Evolutionary conservation across 1,284 basidiomycete species (phyloP), one percentile per base, ranked within the genome.

Genomic region (Cutaneotrichosporon dermatis): DNA sequence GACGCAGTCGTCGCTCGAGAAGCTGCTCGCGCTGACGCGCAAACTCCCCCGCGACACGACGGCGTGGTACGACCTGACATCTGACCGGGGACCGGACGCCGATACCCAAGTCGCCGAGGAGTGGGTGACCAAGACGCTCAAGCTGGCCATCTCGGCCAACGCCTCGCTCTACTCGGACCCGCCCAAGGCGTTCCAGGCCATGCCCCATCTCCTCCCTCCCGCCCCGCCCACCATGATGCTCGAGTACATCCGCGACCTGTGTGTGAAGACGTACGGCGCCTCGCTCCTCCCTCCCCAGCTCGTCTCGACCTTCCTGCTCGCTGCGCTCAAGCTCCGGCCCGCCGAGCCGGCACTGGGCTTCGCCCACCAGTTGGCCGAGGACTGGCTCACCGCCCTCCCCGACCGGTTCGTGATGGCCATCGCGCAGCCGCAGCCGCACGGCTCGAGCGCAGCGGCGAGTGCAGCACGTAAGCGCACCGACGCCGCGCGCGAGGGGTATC

Each of bases 61-160:
- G 36, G 50, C 51, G 12, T 63, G 65, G 69, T 67, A 65, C 36
- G 64, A 66, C 53, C 54, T 64, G 4, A 36, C 25, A 16, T 35
- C 48, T 5, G 51, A 36, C 13, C 12, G 16, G n/a, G 15, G 2
- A 12, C 49, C 48, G 4, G 15, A 13, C 12, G 36, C 42, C 12
- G 55, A 42, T 25, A 44, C 41, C 34, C 13, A 13, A 13, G 42
- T 49, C 10, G 53, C 54, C 35, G 54, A 62, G 42, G 71, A 72
- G 54, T 75, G 72, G 72, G 52, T 68, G 41, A 68, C 69, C 62
- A 75, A 75, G 63, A 68, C 66, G 12, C 63, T 75, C 60, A 76
- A 75, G 59, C 64, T 76, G 34, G 63, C 68, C 43, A 74, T 76
- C 45, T 63, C 60, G 11, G 67, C 72, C 36, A 60, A 69, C 41